Evolutionary conservation across 2,329 filamentous ascomycete genomes (phyloP).

Genomic region (Didymella segeticola): DNA sequence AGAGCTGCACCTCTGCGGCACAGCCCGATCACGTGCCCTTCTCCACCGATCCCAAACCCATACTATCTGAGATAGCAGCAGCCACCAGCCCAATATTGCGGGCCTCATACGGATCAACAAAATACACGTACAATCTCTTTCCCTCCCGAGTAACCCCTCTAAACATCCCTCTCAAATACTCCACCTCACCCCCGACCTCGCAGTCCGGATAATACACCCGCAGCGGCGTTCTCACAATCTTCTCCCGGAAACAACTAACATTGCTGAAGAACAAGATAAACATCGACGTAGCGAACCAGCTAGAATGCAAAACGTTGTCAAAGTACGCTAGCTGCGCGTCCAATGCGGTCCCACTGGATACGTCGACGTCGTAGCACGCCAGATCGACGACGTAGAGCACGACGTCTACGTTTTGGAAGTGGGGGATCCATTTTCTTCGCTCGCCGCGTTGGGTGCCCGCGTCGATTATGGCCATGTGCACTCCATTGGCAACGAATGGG

Average conservation of each 20-base stretch:
- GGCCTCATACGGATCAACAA: constrained; percentile 1
- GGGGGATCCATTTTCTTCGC: constrained; percentile 1
- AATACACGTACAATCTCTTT: neutral
- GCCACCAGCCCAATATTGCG: constrained; percentile 2
- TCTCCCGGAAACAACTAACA: neutral
- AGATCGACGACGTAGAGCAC: constrained; percentile 4
- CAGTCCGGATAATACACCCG: neutral
- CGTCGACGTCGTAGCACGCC: neutral
- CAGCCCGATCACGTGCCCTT: no score
- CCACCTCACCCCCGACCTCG: neutral
- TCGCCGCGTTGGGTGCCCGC: constrained; percentile 1
- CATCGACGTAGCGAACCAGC: neutral
- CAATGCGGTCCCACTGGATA: neutral
- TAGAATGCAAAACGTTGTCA: neutral
- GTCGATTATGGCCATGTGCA: neutral
- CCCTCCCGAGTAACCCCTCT: neutral
- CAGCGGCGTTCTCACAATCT: neutral
- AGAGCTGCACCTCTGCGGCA: no score
- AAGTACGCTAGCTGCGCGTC: neutral
- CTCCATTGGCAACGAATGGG: neutral
- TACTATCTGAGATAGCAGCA: neutral
- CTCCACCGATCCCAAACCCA: neutral
- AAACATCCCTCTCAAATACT: neutral
- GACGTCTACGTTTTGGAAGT: constrained; percentile 1
- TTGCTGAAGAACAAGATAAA: neutral